Conservation (phyloP, 495 filamentous ascomycete genomes). For the Podospora pseudopauciseta region DNA sequence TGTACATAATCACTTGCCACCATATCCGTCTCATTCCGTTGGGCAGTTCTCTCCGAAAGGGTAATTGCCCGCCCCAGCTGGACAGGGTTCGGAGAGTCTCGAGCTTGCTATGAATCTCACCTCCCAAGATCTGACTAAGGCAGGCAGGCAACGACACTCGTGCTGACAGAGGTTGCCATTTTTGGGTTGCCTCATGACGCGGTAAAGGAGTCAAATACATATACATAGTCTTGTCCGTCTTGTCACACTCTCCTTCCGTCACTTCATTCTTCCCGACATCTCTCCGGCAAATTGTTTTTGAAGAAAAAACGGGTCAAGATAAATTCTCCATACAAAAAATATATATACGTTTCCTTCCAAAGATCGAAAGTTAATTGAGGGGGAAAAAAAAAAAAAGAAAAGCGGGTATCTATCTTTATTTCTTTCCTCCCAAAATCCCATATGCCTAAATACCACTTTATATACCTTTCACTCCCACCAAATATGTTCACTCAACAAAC, state of each 20-base stretch:
- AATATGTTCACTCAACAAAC: constrained; percentile 6
- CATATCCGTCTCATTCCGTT: background rate
- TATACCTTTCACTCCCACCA: constrained; percentile 1
- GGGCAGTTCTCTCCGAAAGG: background rate
- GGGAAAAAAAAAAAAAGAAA: background rate
- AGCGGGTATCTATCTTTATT: background rate
- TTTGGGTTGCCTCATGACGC: background rate
- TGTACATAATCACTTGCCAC: too few species aligned
- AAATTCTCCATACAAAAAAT: background rate
- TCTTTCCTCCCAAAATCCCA: constrained; percentile 3
- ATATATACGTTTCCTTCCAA: background rate
- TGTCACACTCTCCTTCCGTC: background rate
- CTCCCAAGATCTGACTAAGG: background rate
- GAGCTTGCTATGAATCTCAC: background rate
- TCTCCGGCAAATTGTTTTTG: background rate
- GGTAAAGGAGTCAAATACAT: background rate
- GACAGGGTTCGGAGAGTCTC: background rate
- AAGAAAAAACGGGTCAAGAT: background rate
- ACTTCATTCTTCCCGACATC: too few species aligned
- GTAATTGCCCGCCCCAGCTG: background rate
- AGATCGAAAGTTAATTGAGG: background rate
- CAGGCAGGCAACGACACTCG: background rate
- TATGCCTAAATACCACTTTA: background rate
- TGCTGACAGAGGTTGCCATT: background rate
- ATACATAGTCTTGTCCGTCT: background rate